phyloP scores from a whole-genome alignment of 129 eudicot genomes.

The Flaveria brownii region DNA sequence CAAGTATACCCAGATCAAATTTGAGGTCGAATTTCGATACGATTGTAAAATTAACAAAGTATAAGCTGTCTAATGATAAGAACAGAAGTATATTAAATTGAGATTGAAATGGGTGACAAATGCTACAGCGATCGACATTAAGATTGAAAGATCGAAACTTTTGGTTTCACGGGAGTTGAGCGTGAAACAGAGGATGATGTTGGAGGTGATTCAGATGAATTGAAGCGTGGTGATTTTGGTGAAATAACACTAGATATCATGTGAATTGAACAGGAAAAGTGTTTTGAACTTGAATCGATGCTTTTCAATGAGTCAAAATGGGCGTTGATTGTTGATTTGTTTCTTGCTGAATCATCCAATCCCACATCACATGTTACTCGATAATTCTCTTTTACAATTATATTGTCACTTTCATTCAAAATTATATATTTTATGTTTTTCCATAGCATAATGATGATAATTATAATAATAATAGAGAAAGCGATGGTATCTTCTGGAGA shows the following conservation, averaged over 20 bases:
- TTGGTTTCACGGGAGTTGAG: too few species aligned
- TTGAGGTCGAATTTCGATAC: background rate
- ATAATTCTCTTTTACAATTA: too few species aligned
- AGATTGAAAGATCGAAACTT: background rate
- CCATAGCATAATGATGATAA: too few species aligned
- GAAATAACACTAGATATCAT: background rate
- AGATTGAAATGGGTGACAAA: background rate
- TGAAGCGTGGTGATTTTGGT: background rate
- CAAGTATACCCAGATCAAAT: too few species aligned
- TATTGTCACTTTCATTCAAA: too few species aligned
- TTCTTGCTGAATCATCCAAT: slow-evolving; percentile 21
- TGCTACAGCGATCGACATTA: background rate
- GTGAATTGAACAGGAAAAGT: slow-evolving; percentile 1
- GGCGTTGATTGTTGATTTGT: slow-evolving; percentile 3
- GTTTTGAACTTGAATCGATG: background rate
- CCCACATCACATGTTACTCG: background rate
- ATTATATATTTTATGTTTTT: too few species aligned
- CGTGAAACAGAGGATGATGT: too few species aligned
- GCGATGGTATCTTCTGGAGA: too few species aligned
- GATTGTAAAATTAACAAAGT: too few species aligned
- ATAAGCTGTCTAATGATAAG: too few species aligned
- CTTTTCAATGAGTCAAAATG: background rate
- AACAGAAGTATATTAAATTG: background rate
- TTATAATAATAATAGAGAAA: too few species aligned
- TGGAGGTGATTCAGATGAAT: too few species aligned